Base-by-base conservation (phyloP, 2,329 filamentous ascomycete species). In the Chrysoporthe cubensis region DNA sequence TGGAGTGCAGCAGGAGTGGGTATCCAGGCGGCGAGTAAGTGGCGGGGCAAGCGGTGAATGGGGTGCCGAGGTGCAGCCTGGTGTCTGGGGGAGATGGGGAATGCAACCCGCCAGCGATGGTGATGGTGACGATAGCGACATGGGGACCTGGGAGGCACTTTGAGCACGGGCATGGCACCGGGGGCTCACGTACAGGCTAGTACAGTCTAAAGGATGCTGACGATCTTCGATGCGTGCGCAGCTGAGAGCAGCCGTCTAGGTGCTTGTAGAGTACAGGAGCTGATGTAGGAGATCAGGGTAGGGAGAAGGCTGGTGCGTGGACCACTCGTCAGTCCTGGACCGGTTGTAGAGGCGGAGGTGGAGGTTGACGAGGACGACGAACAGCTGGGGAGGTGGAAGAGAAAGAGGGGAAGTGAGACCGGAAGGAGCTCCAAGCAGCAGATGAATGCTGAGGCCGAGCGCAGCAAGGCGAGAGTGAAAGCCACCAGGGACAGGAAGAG, bases 341-440 rank as follows among this genome's bases (percentile, higher is more conserved):
- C 6, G 37, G 40, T 50, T 1, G 13, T 18, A 40, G 56, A 32
- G 40, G 16, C 11, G 57, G 18, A 43, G 6, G n/a, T 32, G 42
- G 40, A 46, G 21, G 50, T 32, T 54, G 50, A 54, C 14, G 26
- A 54, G 50, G 50, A 54, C 2, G 50, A 26, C 4, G 43, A 18
- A 6, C 4, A 14, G 43, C 14, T 46, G 43, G 14, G 5, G 50
- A 26, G 58, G 58, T 42, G 40, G 66, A 66, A 69, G 57, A 65
- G 34, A 67, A 61, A 66, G 69, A 70, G 62, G 64, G 67, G 60
- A 44, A 60, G 57, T 44, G 37, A 44, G 56, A 57, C 9, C 1
- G 46, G 48, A 58, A 58, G 43, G 52, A 67, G 63, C 52, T 65
- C 48, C 37, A 34, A 58, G 52, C 21, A 46, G 26, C 42, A 61